These are phyloP conservation scores for Saccharomycopsis guyanensis DNA, from an alignment of 805 yeast genomes.

Conservation along the genomic window DNA sequence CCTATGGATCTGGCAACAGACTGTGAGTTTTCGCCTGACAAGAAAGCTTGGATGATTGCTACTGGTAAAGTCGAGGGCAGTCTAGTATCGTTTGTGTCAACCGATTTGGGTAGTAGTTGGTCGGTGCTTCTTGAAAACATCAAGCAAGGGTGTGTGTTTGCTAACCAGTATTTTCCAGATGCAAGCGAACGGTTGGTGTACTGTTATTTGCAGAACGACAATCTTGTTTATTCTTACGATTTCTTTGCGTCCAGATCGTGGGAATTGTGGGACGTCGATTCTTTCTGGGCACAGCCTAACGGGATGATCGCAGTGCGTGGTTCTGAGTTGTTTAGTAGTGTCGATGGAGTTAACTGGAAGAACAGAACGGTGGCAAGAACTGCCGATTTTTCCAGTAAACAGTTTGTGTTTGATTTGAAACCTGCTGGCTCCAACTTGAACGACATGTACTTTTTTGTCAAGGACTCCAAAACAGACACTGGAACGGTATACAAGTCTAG, in stretches of 20 bases:
- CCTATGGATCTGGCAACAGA: not conserved
- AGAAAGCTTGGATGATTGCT: conserved; percentile 14
- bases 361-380: not conserved
- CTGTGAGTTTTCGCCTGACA: not conserved
- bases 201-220: conserved; percentile 4
- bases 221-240: conserved; percentile 11
- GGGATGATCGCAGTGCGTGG: conserved; percentile 5
- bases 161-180: not conserved
- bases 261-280: not conserved
- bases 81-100: conserved; percentile 13
- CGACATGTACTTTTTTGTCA: conserved; percentile 6
- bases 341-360: conserved; percentile 11
- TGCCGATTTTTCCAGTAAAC: not conserved
- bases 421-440: not conserved
- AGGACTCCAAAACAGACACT: no score
- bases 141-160: conserved; percentile 8
- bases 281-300: conserved; percentile 10
- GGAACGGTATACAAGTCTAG: conserved; percentile 84
- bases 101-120: conserved; percentile 18
- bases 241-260: conserved; percentile 11
- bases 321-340: not conserved
- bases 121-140: conserved; percentile 15
- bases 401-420: conserved; percentile 7
- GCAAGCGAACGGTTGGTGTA: conserved; percentile 3
- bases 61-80: conserved; percentile 4